Base-by-base conservation (phyloP, 176 grass and related monocot species). In the Oryza coarctata region DNA sequence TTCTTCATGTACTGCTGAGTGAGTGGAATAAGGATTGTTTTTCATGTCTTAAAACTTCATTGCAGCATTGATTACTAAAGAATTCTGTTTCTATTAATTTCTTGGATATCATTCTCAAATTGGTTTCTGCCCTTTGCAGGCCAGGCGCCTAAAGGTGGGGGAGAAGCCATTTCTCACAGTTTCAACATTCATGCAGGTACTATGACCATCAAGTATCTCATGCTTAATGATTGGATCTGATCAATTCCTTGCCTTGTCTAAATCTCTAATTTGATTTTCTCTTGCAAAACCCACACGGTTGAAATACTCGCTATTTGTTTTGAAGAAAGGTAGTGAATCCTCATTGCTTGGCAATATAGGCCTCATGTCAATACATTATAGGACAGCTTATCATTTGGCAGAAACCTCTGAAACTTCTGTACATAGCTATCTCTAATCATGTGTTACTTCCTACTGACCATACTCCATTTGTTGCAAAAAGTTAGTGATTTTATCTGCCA, bases 121-220 rank as follows among this genome's bases (percentile, higher is more conserved):
- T 87, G 22, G 2, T 63, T 81, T 39, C 75, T 77, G 0, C 65
- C 29, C 60, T 65, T 89, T 87, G 79, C 82, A 94, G 95, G 74
- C 95, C 88, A 91, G 92, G 75, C 50, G 65, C 58, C 63, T 86
- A 91, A 94, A 98, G 55, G 90, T 83, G 15, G 95, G 95, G 69
- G 95, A 98, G 23, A 98, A 94, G 29, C 88, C 90, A 79, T 32
- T 92, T 79, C 65, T 98, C 33, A 91, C 90, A 60, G 66, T 89
- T 43, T 98, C 92, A 80, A 94, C 80, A 27, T 94, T 98, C 88
- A 45, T 91, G 64, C 91, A 97, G 89, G 94, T 94, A 83, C 61
- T 74, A 30, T 63, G 38, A 58, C 64, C 75, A 55, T 27, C 40
- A 64, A 74, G 63, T 77, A 34, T 79, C 52, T n/a, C 39, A 74